These are phyloP conservation scores for Tetradesmus obliquus DNA, from an alignment of 139 green algal species.

Conservation along the genomic window DNA sequence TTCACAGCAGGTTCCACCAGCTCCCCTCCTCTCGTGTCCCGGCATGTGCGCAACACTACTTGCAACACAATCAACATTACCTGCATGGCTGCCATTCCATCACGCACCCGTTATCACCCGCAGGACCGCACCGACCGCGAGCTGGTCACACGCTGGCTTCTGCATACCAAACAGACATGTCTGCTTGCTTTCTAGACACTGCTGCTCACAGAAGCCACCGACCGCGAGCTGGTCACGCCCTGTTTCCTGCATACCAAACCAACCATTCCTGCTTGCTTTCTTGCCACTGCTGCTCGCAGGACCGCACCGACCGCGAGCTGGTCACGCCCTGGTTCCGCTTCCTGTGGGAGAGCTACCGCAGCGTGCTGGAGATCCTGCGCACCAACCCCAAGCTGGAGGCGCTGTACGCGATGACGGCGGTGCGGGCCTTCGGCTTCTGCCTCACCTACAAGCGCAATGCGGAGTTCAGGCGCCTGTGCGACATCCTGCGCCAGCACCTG, in stretches of 20 bases:
- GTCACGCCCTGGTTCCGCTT: constrained; percentile 99
- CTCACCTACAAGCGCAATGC: constrained; percentile 97
- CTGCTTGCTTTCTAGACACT: neutral
- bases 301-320: constrained; percentile 95
- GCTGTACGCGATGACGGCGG: constrained; percentile 76
- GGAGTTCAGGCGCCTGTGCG: constrained; percentile 98
- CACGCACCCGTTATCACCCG: too few relatives aligned
- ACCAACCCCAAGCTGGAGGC: constrained; percentile 98
- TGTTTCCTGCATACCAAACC: constrained; percentile 87
- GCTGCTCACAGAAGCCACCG: constrained; percentile 83
- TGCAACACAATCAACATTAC: too few relatives aligned
- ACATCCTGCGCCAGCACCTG: constrained; percentile 99
- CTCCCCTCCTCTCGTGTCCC: too few relatives aligned
- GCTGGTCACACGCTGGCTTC: constrained; percentile 99
- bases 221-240: constrained; percentile 97
- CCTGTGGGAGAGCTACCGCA: constrained; percentile 98
- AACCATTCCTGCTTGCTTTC: too few relatives aligned
- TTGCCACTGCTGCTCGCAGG: constrained; percentile 56
- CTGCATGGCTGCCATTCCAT: neutral
- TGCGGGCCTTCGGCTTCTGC: constrained; percentile 89
- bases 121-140: constrained; percentile 96
- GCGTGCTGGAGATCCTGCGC: constrained; percentile 96
- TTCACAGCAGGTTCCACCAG: too few relatives aligned
- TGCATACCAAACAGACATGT: too few relatives aligned
- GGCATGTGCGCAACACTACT: too few relatives aligned